Conservation (phyloP, 805 yeast genomes). For the Candida dendrica region DNA sequence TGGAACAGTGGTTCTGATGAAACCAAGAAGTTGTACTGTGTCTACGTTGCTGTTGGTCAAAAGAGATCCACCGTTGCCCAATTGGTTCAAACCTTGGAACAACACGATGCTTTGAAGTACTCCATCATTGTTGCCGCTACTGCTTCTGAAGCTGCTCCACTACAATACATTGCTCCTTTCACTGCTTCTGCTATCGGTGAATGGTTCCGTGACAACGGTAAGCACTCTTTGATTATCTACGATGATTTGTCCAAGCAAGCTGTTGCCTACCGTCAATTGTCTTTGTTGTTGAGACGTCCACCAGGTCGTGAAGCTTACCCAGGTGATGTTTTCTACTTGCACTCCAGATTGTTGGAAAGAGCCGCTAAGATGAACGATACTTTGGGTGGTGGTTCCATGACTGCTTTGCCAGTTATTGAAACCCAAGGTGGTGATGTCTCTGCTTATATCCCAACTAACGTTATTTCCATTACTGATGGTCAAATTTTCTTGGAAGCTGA, state of each 20-base stretch:
- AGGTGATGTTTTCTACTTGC: no score
- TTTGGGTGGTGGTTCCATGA: conserved; percentile 89
- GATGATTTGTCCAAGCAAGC: conserved; percentile 99
- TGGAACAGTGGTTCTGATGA: conserved; percentile 95
- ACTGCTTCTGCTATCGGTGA: conserved; percentile 99
- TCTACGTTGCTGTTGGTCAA: conserved; percentile 99
- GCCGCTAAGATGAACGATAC: conserved; percentile 93
- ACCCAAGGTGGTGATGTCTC: conserved; percentile 99
- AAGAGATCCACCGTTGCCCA: conserved; percentile 99
- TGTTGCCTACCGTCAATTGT: conserved; percentile 99
- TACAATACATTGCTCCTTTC: conserved; percentile 99
- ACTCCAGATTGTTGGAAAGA: conserved; percentile 78
- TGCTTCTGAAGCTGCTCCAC: conserved; percentile 99
- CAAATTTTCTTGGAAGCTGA: conserved; percentile 99
- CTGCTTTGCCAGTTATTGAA: conserved; percentile 94
- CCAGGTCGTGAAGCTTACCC: no score
- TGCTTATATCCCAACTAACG: conserved; percentile 96
- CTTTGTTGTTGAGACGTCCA: conserved; percentile 90
- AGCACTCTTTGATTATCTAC: conserved; percentile 92
- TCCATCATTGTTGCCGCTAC: conserved; percentile 98
- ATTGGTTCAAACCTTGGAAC: conserved; percentile 98
- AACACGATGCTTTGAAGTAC: conserved; percentile 96
- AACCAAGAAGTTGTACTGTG: conserved; percentile 98
- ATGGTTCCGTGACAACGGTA: conserved; percentile 99
- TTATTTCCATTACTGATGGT: conserved; percentile 95